Base-by-base conservation (phyloP, 164 flowering plant genomes). In the Annona cherimola region DNA sequence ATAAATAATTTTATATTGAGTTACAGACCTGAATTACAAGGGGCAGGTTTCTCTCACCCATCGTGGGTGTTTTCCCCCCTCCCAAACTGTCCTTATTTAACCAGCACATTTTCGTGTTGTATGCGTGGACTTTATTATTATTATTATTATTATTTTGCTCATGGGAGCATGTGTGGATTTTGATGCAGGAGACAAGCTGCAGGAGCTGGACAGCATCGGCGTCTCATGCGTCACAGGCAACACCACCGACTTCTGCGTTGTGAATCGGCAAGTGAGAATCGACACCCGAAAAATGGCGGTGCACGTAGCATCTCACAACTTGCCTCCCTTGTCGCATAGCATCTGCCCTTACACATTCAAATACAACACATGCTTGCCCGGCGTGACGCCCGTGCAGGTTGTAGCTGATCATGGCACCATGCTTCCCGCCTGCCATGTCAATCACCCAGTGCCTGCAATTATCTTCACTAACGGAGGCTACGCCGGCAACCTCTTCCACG, bases 401-500 rank as follows among this genome's bases (percentile, higher is more conserved):
- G 35, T 26, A 26, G 35, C 35, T 26, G 35, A 26, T 26, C 35
- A 26, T 26, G 35, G 35, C 35, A 26, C 35, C 35, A 26, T 26
- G 35, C 35, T 26, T 26, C 35, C 14, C 50, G 12, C 45, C 41
- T 89, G 91, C 63, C 55, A 77, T 2, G 74, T 81, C 35, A 45
- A 18, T 0, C 84, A 84, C 71, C 20, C 70, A 1, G 72, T 72
- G 26, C 81, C 87, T 2, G 86, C 87, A 0, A 35, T 86, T 2
- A 68, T 83, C 0, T 86, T 86, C 75, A 77, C 81, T 39, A 74
- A 76, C 2, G 83, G 82, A 5, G 86, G 84, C 1, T 86, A 77
- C 77, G 80, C 82, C 5, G 87, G 89, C 7, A 84, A 86, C 57
- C 20, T 83, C 74, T 86, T 64, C 75, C 89, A 86, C 40, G 85